These are phyloP conservation scores for Starmerella stigmatis DNA, from an alignment of 805 yeast genomes.

Conservation along the genomic window DNA sequence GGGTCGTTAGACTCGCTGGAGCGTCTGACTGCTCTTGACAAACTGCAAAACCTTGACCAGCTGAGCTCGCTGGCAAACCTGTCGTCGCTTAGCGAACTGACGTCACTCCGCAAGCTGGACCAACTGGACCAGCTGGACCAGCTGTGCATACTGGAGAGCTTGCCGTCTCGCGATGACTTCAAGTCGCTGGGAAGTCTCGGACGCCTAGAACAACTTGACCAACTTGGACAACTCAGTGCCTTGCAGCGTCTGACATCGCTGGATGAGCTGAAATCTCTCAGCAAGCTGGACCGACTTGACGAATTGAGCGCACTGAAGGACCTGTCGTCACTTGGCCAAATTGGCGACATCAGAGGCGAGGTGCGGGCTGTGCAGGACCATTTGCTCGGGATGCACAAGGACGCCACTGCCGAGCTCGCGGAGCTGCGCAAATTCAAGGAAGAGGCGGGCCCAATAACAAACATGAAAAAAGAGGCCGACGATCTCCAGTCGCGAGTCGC, in stretches of 20 bases:
- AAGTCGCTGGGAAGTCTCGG: too few species aligned
- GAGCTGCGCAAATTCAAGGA: constrained; percentile 10
- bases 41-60: not conserved
- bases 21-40: not conserved
- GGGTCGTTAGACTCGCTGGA: not conserved
- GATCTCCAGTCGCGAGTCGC: constrained; percentile 10
- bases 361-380: constrained; percentile 23
- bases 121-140: constrained; percentile 11
- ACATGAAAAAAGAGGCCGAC: constrained; percentile 3
- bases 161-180: too few species aligned
- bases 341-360: constrained; percentile 18
- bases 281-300: constrained; percentile 10
- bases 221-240: too few species aligned
- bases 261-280: not conserved
- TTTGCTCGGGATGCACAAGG: constrained; percentile 14
- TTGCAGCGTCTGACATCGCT: too few species aligned
- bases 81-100: not conserved
- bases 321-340: not conserved
- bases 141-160: too few species aligned
- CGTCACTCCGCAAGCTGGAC: constrained; percentile 7
- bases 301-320: constrained; percentile 1
- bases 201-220: too few species aligned
- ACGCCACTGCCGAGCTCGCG: constrained; percentile 8
- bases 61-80: not conserved
- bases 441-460: not conserved